phyloP scores from a whole-genome alignment of 495 filamentous ascomycete genomes.

The Xylaria longipes region DNA sequence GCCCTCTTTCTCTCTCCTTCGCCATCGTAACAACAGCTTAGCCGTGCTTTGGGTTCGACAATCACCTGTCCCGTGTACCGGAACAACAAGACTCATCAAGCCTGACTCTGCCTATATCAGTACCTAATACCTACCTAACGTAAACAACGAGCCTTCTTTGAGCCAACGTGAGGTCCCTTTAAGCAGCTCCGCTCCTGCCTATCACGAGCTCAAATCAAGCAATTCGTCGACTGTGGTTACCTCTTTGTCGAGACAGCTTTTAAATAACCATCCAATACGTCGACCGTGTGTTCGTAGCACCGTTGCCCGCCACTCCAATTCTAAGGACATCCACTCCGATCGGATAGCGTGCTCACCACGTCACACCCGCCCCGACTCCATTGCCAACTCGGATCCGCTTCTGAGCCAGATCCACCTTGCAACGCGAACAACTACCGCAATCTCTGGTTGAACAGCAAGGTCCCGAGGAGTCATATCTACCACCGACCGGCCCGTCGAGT shows the following conservation, averaged over 20 bases:
- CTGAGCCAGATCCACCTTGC: slow-evolving; percentile 32
- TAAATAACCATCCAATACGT: slow-evolving; percentile 41
- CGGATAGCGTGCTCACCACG: slow-evolving; percentile 55
- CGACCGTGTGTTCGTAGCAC: slow-evolving; percentile 27
- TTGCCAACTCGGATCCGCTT: slow-evolving; percentile 36
- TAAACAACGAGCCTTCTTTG: slow-evolving; percentile 33
- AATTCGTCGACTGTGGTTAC: slow-evolving; percentile 23
- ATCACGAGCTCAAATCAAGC: slow-evolving; percentile 31
- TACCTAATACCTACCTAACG: slow-evolving; percentile 39
- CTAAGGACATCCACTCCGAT: slow-evolving; percentile 46
- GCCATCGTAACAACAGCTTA: slow-evolving; percentile 27
- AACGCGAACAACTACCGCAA: slow-evolving; percentile 30
- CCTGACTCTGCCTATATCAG: slow-evolving; percentile 33
- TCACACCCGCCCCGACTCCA: slow-evolving; percentile 38
- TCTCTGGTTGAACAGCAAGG: slow-evolving; percentile 28
- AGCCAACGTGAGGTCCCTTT: slow-evolving; percentile 40
- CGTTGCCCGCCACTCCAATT: slow-evolving; percentile 33
- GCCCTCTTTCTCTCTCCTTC: slow-evolving; percentile 37
- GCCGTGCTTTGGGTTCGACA: slow-evolving; percentile 35
- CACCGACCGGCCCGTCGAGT: slow-evolving; percentile 30
- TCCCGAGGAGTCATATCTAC: slow-evolving; percentile 38
- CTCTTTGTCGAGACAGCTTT: slow-evolving; percentile 34
- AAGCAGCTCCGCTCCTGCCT: slow-evolving; percentile 32
- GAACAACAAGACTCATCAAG: slow-evolving; percentile 34
- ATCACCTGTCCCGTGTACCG: slow-evolving; percentile 21